Percentiles rank a stretch among this genome's conserved stretches.
Conservation (phyloP, 192 early-diverging fungal genomes). For the Lobosporangium transversale region DNA sequence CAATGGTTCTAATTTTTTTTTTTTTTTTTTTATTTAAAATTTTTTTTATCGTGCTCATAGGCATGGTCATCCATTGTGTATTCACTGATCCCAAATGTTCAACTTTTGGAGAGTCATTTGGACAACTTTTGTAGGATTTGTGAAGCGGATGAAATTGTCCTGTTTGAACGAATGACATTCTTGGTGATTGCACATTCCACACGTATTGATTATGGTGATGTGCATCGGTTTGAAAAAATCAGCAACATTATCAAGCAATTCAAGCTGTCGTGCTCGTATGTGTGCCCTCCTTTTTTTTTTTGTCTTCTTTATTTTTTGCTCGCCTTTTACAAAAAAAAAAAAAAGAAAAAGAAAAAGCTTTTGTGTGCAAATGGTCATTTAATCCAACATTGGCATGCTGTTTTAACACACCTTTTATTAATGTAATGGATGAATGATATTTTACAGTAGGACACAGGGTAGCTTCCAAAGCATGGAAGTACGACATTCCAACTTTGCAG, state of each 20-base stretch:
- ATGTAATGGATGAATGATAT: neutral
- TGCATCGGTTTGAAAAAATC: slow-evolving; percentile 90
- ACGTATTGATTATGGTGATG: slow-evolving; percentile 66
- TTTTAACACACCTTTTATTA: slow-evolving; percentile 2
- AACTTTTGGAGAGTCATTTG: slow-evolving; percentile 80
- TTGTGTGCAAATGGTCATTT: neutral
- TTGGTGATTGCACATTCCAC: slow-evolving; percentile 90
- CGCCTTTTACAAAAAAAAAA: no score
- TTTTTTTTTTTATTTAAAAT: no score
- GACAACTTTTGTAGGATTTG: slow-evolving; percentile 82
- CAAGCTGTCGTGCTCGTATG: slow-evolving; percentile 82
- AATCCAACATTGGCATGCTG: no score
- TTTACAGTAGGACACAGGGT: slow-evolving; percentile 75
- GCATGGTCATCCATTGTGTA: slow-evolving; percentile 99
- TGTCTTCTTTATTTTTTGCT: neutral
- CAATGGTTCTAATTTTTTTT: no score
- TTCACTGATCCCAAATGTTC: slow-evolving; percentile 94
- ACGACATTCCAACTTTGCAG: slow-evolving; percentile 74
- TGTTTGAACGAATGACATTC: slow-evolving; percentile 97
- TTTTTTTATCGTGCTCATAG: no score
- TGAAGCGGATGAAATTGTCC: slow-evolving; percentile 93
- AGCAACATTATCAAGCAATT: slow-evolving; percentile 94
- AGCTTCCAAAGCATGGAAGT: slow-evolving; percentile 92
- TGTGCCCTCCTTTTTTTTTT: neutral
- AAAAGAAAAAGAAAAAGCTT: no score